These are phyloP conservation scores for Hanseniaspora lachancei DNA, from an alignment of 805 yeast species.

Conservation along the genomic window DNA sequence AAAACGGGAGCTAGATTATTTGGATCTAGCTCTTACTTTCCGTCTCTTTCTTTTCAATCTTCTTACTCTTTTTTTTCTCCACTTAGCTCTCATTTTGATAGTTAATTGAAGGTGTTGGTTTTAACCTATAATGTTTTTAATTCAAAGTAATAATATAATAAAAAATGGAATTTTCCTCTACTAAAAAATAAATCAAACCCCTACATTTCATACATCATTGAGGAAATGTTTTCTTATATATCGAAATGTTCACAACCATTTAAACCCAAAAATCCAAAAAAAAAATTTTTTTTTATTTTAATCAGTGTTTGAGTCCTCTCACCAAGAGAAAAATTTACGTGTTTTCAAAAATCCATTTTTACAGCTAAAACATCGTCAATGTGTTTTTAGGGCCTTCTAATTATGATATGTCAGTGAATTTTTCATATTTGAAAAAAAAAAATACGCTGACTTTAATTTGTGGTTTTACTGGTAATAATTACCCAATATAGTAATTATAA, in stretches of 20 bases:
- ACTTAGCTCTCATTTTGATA: slow-evolving; percentile 77
- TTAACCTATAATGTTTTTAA: background rate
- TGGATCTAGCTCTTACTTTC: slow-evolving; percentile 99
- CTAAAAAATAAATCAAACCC: too few species aligned
- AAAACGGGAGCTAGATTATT: slow-evolving; percentile 45
- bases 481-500: background rate
- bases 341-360: too few species aligned
- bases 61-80: slow-evolving; percentile 99
- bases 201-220: too few species aligned
- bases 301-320: too few species aligned
- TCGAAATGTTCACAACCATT: too few species aligned
- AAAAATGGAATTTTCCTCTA: background rate
- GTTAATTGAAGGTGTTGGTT: slow-evolving; percentile 17
- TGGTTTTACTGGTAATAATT: background rate
- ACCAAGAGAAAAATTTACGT: too few species aligned
- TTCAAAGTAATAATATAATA: background rate
- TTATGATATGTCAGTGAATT: background rate
- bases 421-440: background rate
- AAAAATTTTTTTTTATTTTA: too few species aligned
- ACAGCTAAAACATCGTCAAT: too few species aligned
- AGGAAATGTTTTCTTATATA: too few species aligned
- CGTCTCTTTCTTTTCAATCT: slow-evolving; percentile 99
- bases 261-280: too few species aligned
- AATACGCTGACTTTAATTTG: too few species aligned
- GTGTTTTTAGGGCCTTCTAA: background rate